Evolutionary conservation across 352 stramenopile genomes (phyloP).

Genomic region (Phytophthora gonapodyides): DNA sequence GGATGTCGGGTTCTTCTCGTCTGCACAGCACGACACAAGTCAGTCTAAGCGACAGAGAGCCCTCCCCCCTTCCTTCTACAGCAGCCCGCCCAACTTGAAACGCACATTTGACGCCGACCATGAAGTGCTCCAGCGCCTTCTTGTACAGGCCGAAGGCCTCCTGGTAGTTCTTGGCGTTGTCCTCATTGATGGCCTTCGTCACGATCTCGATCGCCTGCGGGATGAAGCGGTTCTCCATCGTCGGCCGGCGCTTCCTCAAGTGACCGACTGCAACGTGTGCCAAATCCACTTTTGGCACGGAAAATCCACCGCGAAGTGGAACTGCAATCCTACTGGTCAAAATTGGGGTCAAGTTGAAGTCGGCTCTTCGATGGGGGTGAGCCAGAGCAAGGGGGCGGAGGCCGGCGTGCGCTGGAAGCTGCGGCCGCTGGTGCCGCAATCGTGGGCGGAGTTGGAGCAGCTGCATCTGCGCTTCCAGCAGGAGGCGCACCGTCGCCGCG

Average conservation of each 20-base stretch:
- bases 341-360: constrained; percentile 27
- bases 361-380: constrained; percentile 50
- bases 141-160: constrained; percentile 88
- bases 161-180: constrained; percentile 91
- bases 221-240: constrained; percentile 92
- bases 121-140: constrained; percentile 90
- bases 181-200: constrained; percentile 84
- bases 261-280: background rate
- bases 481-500: constrained; percentile 44
- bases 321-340: constrained; percentile 9
- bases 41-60: background rate
- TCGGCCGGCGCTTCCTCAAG: background rate
- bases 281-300: background rate
- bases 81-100: constrained; percentile 11
- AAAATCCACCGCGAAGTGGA: constrained; percentile 25
- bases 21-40: constrained; percentile 34
- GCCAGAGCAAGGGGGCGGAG: constrained; percentile 48
- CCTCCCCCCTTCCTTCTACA: too few relatives aligned
- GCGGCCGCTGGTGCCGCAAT: constrained; percentile 47
- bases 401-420: constrained; percentile 42
- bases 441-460: constrained; percentile 61
- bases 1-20: constrained; percentile 92
- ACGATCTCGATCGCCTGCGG: constrained; percentile 91
- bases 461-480: constrained; percentile 66
- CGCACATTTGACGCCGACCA: constrained; percentile 89